These are phyloP conservation scores for Trichoderma reesei DNA, from an alignment of 495 filamentous ascomycete genomes.

Conservation along the genomic window DNA sequence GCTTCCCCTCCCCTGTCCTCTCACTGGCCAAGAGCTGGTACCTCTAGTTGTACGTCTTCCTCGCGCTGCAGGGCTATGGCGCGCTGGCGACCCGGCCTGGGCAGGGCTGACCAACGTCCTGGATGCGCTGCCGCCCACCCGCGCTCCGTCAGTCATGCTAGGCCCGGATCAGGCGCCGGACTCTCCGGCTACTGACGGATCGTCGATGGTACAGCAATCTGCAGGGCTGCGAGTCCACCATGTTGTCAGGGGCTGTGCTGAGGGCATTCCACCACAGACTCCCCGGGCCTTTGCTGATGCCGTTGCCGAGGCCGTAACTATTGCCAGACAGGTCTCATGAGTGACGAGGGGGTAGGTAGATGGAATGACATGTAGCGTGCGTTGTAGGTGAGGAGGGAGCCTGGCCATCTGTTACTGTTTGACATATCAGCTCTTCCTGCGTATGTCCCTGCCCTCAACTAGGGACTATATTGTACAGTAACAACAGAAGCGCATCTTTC, in stretches of 20 bases:
- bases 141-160: constrained; percentile 14
- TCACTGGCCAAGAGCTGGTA: constrained; percentile 14
- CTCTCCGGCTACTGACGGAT: constrained; percentile 15
- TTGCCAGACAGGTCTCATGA: neutral
- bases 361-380: too few species aligned
- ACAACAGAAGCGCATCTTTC: too few species aligned
- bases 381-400: too few species aligned
- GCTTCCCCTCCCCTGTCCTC: neutral
- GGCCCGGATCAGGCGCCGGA: constrained; percentile 14
- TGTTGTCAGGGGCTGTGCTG: constrained; percentile 1
- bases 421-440: too few species aligned
- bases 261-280: constrained; percentile 14
- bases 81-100: constrained; percentile 11
- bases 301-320: neutral
- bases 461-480: too few species aligned
- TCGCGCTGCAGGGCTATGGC: constrained; percentile 11
- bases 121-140: constrained; percentile 10
- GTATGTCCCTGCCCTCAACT: too few species aligned
- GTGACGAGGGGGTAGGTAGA: too few species aligned
- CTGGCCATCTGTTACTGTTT: too few species aligned
- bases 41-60: constrained; percentile 14
- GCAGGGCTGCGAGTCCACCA: constrained; percentile 14
- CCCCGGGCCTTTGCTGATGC: constrained; percentile 14
- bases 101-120: constrained; percentile 4
- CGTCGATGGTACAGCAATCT: constrained; percentile 15